Conservation (phyloP, 352 stramenopile genomes). For the Pythium dissotocum region DNA sequence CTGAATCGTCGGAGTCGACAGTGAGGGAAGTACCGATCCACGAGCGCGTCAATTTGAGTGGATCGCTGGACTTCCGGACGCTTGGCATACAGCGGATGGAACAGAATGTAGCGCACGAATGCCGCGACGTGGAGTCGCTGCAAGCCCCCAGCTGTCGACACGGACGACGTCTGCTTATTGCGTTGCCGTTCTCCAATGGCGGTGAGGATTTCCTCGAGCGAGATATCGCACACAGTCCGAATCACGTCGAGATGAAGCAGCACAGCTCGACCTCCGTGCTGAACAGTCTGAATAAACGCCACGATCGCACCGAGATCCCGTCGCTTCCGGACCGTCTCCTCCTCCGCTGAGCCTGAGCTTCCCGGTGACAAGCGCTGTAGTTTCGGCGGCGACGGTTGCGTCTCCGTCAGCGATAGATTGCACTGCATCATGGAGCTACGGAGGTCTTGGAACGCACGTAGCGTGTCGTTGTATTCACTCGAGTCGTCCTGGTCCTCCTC, state of each 20-base stretch:
- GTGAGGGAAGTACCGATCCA: slow-evolving; percentile 73
- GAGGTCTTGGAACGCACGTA: slow-evolving; percentile 58
- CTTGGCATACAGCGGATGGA: slow-evolving; percentile 72
- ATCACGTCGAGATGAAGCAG: slow-evolving; percentile 68
- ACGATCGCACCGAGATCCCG: slow-evolving; percentile 44
- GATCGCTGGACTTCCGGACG: slow-evolving; percentile 38
- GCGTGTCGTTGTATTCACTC: slow-evolving; percentile 50
- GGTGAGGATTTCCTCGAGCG: slow-evolving; percentile 52
- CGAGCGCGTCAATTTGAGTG: slow-evolving; percentile 41
- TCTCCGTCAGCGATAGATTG: slow-evolving; percentile 42
- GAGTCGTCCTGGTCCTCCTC: slow-evolving; percentile 30
- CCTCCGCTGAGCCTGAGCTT: slow-evolving; percentile 17
- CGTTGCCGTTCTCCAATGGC: slow-evolving; percentile 58
- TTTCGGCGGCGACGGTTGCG: slow-evolving; percentile 9
- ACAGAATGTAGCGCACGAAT: slow-evolving; percentile 79
- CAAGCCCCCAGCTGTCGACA: slow-evolving; percentile 22
- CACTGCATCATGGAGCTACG: slow-evolving; percentile 65
- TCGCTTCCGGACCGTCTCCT: slow-evolving; percentile 36
- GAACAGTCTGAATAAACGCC: slow-evolving; percentile 50
- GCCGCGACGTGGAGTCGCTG: slow-evolving; percentile 53
- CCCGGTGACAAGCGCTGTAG: background rate
- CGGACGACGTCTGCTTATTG: slow-evolving; percentile 33
- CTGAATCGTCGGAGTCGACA: slow-evolving; percentile 67
- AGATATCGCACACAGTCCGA: slow-evolving; percentile 35
- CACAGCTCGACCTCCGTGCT: slow-evolving; percentile 53